Conservation (phyloP, 495 filamentous ascomycete genomes). For the Zalerion maritima region DNA sequence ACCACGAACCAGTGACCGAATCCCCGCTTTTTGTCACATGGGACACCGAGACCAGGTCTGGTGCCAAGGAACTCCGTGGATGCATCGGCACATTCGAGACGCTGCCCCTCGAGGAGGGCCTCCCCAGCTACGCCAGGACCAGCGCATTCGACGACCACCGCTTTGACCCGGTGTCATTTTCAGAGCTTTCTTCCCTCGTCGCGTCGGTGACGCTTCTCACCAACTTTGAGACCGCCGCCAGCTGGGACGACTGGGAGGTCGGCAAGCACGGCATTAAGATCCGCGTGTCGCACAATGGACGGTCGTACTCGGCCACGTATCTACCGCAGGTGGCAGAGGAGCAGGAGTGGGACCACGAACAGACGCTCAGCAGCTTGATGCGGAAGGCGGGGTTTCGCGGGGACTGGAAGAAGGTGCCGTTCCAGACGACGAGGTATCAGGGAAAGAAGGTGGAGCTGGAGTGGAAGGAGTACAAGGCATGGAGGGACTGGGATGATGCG, state of each 20-base stretch:
- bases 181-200: constrained; percentile 54
- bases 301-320: constrained; percentile 69
- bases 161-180: constrained; percentile 55
- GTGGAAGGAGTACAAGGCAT: constrained; percentile 61
- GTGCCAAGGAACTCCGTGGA: constrained; percentile 58
- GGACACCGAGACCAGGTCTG: constrained; percentile 57
- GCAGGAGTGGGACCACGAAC: constrained; percentile 92
- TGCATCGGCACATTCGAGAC: constrained; percentile 94
- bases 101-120: constrained; percentile 54
- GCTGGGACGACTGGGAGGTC: constrained; percentile 72
- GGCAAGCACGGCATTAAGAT: constrained; percentile 76
- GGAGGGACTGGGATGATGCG: constrained; percentile 59
- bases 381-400: constrained; percentile 82
- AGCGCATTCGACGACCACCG: constrained; percentile 82
- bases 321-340: constrained; percentile 83
- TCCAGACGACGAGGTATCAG: constrained; percentile 67
- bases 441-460: constrained; percentile 54
- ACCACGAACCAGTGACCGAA: constrained; percentile 15
- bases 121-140: constrained; percentile 71
- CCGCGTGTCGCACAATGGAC: constrained; percentile 51
- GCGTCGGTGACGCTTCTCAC: constrained; percentile 62
- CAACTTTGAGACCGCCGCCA: constrained; percentile 55
- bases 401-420: constrained; percentile 61
- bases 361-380: constrained; percentile 81
- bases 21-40: constrained; percentile 88